Evolutionary conservation across 306 rosid species (phyloP).

Genomic region (Lablab purpureus): DNA sequence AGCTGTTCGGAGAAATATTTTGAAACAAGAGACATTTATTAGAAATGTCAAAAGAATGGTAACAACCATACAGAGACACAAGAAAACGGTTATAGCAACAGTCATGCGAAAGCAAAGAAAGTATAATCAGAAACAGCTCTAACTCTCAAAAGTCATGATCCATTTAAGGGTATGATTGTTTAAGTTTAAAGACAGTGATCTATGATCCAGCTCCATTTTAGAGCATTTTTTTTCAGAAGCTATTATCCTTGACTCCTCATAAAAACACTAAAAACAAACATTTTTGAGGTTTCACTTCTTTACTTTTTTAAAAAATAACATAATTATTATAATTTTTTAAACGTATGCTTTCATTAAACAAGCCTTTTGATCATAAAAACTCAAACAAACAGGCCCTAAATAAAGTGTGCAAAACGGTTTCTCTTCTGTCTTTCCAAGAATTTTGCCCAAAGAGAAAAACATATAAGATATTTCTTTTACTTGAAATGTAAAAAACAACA

Average conservation of each 20-base stretch:
- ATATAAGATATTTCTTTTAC: neutral
- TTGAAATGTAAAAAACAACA: constrained; percentile 30
- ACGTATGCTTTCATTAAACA: neutral
- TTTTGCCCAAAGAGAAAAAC: constrained; percentile 35
- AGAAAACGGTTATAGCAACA: constrained; percentile 8
- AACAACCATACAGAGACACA: constrained; percentile 20
- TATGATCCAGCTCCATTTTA: neutral
- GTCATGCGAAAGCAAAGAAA: neutral
- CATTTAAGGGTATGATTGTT: neutral
- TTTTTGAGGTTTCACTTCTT: neutral
- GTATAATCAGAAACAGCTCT: constrained; percentile 25
- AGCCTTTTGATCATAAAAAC: neutral
- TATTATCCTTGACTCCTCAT: neutral
- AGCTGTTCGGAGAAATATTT: constrained; percentile 58
- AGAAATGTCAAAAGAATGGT: constrained; percentile 36
- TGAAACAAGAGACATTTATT: constrained; percentile 31
- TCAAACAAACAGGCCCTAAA: neutral
- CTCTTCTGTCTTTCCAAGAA: constrained; percentile 28
- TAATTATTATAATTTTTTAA: neutral
- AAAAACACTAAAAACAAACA: neutral
- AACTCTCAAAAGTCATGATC: constrained; percentile 39
- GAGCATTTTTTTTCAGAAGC: neutral
- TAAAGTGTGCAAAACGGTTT: constrained; percentile 27
- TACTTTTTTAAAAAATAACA: neutral
- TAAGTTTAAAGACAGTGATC: neutral